Percentiles rank a stretch among this genome's conserved stretches.
Evolutionary conservation across 1,284 basidiomycete genomes (phyloP).

Genomic region (Trametes polyzona): DNA sequence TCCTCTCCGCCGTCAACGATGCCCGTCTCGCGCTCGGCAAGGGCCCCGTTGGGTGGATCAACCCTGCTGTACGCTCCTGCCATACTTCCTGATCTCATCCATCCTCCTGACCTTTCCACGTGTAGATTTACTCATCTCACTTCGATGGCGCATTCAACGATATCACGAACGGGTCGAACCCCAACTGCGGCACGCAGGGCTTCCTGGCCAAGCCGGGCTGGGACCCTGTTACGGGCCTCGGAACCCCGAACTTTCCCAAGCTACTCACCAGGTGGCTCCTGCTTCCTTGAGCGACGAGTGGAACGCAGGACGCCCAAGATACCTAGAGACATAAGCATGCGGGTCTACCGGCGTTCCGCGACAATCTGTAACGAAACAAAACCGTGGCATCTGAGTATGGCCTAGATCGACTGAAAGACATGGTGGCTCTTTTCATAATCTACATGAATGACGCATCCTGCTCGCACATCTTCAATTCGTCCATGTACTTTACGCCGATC

Average conservation of each 20-base stretch:
- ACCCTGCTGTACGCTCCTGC: slow-evolving; percentile 41
- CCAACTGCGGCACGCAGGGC: slow-evolving; percentile 44
- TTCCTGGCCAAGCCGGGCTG: slow-evolving; percentile 42
- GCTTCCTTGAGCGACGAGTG: slow-evolving; percentile 13
- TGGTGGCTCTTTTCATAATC: too few relatives aligned
- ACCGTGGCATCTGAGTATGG: too few relatives aligned
- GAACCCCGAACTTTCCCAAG: slow-evolving; percentile 36
- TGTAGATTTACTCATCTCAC: slow-evolving; percentile 37
- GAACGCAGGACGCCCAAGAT: background rate
- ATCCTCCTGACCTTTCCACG: too few relatives aligned
- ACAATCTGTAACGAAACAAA: too few relatives aligned
- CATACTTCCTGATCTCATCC: slow-evolving; percentile 34
- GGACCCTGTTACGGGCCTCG: slow-evolving; percentile 43
- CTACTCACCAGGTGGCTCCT: slow-evolving; percentile 22
- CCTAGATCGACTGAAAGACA: too few relatives aligned
- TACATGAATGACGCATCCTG: too few relatives aligned
- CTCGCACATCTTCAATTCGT: too few relatives aligned
- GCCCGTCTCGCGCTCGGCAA: slow-evolving; percentile 49
- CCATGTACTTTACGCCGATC: too few relatives aligned
- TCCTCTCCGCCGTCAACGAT: slow-evolving; percentile 67
- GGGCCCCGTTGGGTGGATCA: slow-evolving; percentile 59
- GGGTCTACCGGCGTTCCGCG: too few relatives aligned
- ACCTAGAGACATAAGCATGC: background rate
- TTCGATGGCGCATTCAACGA: slow-evolving; percentile 43
- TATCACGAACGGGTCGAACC: slow-evolving; percentile 48